phyloP scores from a whole-genome alignment of 192 early-diverging fungal species.

The Fimicolochytrium jonesii region DNA sequence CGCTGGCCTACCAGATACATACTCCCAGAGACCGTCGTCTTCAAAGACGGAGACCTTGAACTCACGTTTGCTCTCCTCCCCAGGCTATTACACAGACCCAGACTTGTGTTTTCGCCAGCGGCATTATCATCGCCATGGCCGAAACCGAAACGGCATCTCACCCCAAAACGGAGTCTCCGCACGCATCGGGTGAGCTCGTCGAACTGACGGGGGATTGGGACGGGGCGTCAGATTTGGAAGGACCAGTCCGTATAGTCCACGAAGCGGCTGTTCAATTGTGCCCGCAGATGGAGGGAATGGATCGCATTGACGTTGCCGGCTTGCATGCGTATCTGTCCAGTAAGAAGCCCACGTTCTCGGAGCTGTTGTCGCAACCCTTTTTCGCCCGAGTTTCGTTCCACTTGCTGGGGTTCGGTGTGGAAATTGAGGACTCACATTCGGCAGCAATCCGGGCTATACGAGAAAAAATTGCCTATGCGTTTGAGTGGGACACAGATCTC shows the following conservation, averaged over 20 bases:
- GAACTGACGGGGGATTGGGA: not conserved
- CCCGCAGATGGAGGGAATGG: no score
- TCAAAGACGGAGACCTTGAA: no score
- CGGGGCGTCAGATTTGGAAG: not conserved
- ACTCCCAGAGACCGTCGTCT: no score
- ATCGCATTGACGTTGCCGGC: not conserved
- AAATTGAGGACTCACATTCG: not conserved
- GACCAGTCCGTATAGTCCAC: not conserved
- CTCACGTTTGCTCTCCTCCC: no score
- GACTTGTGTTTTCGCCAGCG: no score
- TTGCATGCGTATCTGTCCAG: not conserved
- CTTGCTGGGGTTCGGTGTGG: not conserved
- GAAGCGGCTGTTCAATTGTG: not conserved
- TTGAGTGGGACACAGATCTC: not conserved
- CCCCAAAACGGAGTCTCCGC: no score
- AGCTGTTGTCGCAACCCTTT: not conserved
- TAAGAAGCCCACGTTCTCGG: not conserved
- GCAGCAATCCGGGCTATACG: not conserved
- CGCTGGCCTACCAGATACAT: no score
- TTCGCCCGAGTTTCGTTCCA: not conserved
- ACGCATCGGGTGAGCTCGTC: not conserved
- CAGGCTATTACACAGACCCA: no score
- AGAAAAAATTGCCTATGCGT: not conserved
- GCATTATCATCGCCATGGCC: no score
- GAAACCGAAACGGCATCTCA: no score